Percentiles rank a stretch among this genome's conserved stretches.
phyloP scores from a whole-genome alignment of 1,139 yeast species.

The Hyphopichia burtonii region DNA sequence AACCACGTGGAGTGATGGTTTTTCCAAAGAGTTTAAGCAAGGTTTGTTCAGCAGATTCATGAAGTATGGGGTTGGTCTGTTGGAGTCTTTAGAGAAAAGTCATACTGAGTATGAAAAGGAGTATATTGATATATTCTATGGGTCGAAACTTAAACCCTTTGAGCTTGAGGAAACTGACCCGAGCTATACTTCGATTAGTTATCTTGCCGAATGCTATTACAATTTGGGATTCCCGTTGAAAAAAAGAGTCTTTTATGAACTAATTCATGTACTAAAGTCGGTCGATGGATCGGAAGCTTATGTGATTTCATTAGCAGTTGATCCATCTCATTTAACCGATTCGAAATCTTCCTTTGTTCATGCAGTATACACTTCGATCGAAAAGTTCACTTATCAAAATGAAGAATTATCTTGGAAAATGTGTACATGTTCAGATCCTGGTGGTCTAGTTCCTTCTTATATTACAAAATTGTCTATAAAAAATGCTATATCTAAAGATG shows the following conservation, averaged over 20 bases:
- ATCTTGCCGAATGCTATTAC: constrained; percentile 38
- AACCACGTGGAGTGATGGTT: neutral
- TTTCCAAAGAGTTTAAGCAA: neutral
- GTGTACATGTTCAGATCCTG: constrained; percentile 65
- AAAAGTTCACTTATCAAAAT: constrained; percentile 42
- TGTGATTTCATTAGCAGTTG: constrained; percentile 53
- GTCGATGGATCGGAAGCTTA: constrained; percentile 35
- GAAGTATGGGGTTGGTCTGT: constrained; percentile 14
- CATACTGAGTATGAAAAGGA: constrained; percentile 36
- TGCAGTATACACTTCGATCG: constrained; percentile 55
- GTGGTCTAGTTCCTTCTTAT: constrained; percentile 67
- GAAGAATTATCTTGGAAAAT: constrained; percentile 54
- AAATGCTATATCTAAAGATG: constrained; percentile 63
- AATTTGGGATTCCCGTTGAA: constrained; percentile 49
- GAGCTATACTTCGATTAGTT: constrained; percentile 9
- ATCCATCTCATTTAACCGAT: constrained; percentile 11
- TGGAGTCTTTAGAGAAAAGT: constrained; percentile 15
- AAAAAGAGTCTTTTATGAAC: constrained; percentile 57
- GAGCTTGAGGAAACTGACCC: neutral
- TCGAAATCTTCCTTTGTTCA: constrained; percentile 9
- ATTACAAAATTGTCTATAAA: constrained; percentile 56
- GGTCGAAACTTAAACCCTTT: constrained; percentile 17
- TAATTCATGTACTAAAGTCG: constrained; percentile 45
- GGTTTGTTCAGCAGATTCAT: constrained; percentile 4
- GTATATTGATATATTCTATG: constrained; percentile 31